A percentile compares a stretch with the other conserved stretches of the same genome.
These are phyloP conservation scores for Dendrobium chrysotoxum DNA, from an alignment of 106 monocot species.

Conservation along the genomic window DNA sequence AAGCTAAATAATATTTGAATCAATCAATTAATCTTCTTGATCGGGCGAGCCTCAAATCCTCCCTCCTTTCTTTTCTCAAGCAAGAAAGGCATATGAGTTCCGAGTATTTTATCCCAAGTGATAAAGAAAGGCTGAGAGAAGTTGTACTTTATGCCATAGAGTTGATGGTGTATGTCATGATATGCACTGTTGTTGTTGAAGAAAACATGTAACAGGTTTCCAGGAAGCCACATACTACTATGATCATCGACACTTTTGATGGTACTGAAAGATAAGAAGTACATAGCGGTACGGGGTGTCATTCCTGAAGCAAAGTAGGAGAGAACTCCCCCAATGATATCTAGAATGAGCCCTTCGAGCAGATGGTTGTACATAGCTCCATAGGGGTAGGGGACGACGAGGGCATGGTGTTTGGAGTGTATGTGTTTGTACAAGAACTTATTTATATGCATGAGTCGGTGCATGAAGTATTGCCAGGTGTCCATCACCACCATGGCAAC, in stretches of 20 bases:
- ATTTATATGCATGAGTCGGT: constrained; percentile 22
- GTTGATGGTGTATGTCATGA: constrained; percentile 20
- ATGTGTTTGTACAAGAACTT: constrained; percentile 34
- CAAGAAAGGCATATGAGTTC: too few relatives aligned
- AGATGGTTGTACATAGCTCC: constrained; percentile 17
- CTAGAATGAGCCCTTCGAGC: constrained; percentile 2
- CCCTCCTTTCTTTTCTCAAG: too few relatives aligned
- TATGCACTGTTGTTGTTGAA: background rate
- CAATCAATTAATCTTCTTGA: constrained; percentile 6
- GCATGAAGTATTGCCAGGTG: too few relatives aligned
- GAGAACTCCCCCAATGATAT: background rate
- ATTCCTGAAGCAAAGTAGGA: constrained; percentile 8
- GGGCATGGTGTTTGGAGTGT: constrained; percentile 20
- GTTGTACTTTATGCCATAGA: constrained; percentile 29
- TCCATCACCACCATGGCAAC: too few relatives aligned
- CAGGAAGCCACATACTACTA: constrained; percentile 16
- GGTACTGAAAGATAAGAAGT: constrained; percentile 10
- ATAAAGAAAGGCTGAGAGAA: constrained; percentile 33
- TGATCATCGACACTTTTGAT: constrained; percentile 11
- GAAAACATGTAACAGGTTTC: background rate
- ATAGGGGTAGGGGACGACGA: constrained; percentile 14
- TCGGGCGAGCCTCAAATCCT: background rate
- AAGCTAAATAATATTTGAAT: background rate
- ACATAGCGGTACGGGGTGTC: constrained; percentile 10
- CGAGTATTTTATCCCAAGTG: too few relatives aligned